Evolutionary conservation across 169 alveolate species (phyloP), one percentile per base, ranked within the genome.

Genomic region (Eimeria necatrix): DNA sequence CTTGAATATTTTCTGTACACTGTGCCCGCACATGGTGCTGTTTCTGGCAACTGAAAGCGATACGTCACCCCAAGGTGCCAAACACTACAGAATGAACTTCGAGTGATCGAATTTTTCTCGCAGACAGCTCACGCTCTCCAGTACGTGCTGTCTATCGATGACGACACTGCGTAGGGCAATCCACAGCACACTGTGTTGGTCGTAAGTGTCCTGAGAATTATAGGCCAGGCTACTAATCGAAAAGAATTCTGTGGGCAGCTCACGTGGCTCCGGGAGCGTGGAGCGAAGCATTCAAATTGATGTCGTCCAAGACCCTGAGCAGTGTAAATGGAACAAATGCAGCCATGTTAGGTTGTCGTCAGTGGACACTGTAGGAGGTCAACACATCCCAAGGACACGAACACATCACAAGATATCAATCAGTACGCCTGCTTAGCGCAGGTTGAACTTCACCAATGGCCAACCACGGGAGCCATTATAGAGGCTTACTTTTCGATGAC

Each of bases 401-500:
- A 76, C 8, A 16, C 56, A 4, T 46, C 16, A 26, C 60, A 9
- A 22, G 49, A 70, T 8, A 70, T 41, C 16, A 22, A 70, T 41
- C 16, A 22, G 9, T 7, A 18, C 6, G 24, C 49, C 46, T 32
- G 41, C 41, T 32, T 32, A 32, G 41, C 41, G 2, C 41, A 32
- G 41, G 41, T 32, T 0, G 41, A 32, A 32, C 41, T 32, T 32
- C 41, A 32, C 41, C 41, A 32, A 32, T 32, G 41, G 41, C 41
- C 41, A 32, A 32, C 41, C 41, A 32, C 41, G 41, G 41, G 41
- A 32, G 41, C 41, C 41, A 32, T 32, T 1, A 20, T 4, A 8
- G 24, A 14, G 88, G 22, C 85, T 78, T 20, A 94, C 96, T 97
- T 97, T 81, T 98, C 99, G 68, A 98, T 93, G 56, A 98, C 96